Conservation (phyloP, 805 yeast genomes). For the Priceomyces medius region DNA sequence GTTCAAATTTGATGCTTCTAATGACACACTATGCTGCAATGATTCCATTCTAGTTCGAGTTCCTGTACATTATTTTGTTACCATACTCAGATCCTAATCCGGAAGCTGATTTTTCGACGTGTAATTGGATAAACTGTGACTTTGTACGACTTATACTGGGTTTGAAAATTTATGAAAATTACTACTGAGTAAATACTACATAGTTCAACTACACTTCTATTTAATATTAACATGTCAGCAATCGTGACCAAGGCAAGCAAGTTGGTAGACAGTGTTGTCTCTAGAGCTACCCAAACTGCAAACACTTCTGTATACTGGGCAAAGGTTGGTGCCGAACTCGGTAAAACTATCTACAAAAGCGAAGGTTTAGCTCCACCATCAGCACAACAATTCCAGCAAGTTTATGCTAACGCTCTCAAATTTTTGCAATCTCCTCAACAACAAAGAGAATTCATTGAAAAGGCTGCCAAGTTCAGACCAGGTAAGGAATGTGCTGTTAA, state of each 20-base stretch:
- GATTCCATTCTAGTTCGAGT: neutral
- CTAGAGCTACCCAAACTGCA: conserved; percentile 38
- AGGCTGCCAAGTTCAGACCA: conserved; percentile 45
- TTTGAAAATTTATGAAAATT: conserved; percentile 3
- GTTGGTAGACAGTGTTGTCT: conserved; percentile 32
- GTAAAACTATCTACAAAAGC: conserved; percentile 79
- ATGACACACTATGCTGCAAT: neutral
- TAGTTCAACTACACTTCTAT: neutral
- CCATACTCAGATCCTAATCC: neutral
- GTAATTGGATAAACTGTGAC: conserved; percentile 13
- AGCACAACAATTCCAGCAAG: conserved; percentile 68
- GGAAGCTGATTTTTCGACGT: conserved; percentile 7
- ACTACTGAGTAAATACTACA: neutral
- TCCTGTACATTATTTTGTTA: neutral
- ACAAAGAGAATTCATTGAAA: conserved; percentile 58
- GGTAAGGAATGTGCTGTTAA: conserved; percentile 58
- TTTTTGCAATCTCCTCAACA: conserved; percentile 40
- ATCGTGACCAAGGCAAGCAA: conserved; percentile 41
- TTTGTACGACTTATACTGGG: conserved; percentile 7
- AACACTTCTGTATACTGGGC: conserved; percentile 78
- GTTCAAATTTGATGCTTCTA: conserved; percentile 18
- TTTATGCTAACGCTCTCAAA: conserved; percentile 51
- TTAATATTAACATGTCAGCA: conserved; percentile 37
- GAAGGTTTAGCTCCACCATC: conserved; percentile 95
- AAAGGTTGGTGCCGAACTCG: conserved; percentile 62